Base-by-base conservation (phyloP, 2,329 filamentous ascomycete species). In the Fusarium caatingaense region DNA sequence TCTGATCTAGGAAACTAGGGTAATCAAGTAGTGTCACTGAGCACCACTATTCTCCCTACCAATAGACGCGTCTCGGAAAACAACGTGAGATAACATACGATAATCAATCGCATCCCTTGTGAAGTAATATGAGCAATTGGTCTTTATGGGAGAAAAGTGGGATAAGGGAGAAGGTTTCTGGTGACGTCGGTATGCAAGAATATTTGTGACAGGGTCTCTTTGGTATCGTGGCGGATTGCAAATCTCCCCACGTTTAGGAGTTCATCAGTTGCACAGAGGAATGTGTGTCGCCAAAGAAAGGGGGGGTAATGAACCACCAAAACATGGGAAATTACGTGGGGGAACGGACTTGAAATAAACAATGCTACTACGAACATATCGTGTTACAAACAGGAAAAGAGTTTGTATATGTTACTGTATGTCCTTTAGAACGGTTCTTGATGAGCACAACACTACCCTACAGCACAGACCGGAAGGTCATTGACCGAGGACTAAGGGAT, bases 151-250 rank as follows among this genome's bases (percentile, higher is more conserved):
- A 16, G 2, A 37, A 41, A 42, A 34, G 37, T 15, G 18, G 53
- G 20, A 40, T 28, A 62, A 55, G 68, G 64, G 64, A 42, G 34
- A 41, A 48, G 3, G 1, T 46, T 57, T 25, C 11, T 25, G 4
- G 48, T 61, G 64, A 62, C 41, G 59, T 69, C 51, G 68, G 68
- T 64, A 71, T 69, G 68, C 21, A 47, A 40, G 3, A 18, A 62
- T 62, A 42, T 53, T 53, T 61, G 41, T 61, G 54, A 46, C 20
- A 69, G 37, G 47, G 41, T n/a, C n/a, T 50, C 23, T 9, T n/a
- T 51, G 68, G 60, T 71, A 71, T 71, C 68, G 68, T 71, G 68
- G 68, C 68, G 63, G 64, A 27, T 58, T 49, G 51, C 49, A 66
- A 65, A 65, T 71, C 60, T 55, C 63, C 41, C 54, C 49, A 53